A percentile compares a stretch with the other conserved stretches of the same genome.
Evolutionary conservation across 257 asterid genomes (phyloP).

Genomic region (Echites panduratus): DNA sequence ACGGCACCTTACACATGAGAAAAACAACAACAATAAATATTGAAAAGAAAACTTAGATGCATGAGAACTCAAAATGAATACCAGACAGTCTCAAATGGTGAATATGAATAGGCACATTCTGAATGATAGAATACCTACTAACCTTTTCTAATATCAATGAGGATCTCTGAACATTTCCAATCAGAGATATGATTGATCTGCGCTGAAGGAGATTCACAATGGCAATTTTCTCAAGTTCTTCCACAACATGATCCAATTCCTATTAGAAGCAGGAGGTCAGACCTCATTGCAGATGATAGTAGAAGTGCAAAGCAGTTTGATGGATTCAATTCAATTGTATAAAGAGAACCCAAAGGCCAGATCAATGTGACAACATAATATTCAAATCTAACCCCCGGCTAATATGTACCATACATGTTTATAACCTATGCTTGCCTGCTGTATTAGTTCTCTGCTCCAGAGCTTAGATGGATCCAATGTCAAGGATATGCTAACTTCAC

Average conservation of each 20-base stretch:
- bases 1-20: neutral
- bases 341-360: constrained; percentile 7
- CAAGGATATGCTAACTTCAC: constrained; percentile 91
- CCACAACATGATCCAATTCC: constrained; percentile 70
- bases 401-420: constrained; percentile 15
- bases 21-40: neutral
- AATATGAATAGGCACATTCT: neutral
- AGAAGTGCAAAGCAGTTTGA: neutral
- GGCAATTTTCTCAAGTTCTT: constrained; percentile 68
- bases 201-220: constrained; percentile 63
- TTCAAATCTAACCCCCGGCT: neutral
- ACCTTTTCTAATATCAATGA: constrained; percentile 68
- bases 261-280: constrained; percentile 21
- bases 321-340: neutral
- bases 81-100: neutral
- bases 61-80: neutral
- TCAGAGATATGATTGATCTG: constrained; percentile 68
- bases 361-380: neutral
- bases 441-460: constrained; percentile 92
- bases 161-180: constrained; percentile 72
- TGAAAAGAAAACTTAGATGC: neutral
- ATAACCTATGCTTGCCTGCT: constrained; percentile 73
- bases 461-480: constrained; percentile 91
- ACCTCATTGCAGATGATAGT: neutral
- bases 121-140: neutral